Percentiles rank a stretch among this genome's conserved stretches.
Conservation (phyloP, 2,329 filamentous ascomycete genomes). For the Aspergillus nomiae region DNA sequence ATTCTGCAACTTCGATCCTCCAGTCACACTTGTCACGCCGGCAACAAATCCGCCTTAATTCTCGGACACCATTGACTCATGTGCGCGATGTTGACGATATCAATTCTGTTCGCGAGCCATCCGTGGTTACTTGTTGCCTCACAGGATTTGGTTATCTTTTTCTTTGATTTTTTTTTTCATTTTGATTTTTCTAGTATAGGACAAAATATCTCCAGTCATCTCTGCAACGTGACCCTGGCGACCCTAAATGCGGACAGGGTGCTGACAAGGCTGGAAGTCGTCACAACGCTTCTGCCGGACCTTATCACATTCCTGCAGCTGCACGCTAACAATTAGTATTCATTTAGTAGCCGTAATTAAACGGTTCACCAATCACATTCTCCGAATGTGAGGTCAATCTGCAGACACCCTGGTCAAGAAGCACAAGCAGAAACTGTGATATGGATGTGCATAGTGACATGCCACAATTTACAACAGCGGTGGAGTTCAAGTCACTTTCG, state of each 20-base stretch:
- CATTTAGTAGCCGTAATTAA: background rate
- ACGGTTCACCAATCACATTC: slow-evolving; percentile 2
- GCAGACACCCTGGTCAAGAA: slow-evolving; percentile 7
- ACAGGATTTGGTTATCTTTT: too few relatives aligned
- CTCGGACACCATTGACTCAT: background rate
- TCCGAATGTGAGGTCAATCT: slow-evolving; percentile 5
- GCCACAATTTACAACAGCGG: background rate
- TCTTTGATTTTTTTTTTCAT: background rate
- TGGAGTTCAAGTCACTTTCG: background rate
- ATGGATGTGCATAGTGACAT: background rate
- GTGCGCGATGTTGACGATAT: too few relatives aligned
- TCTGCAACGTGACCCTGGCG: background rate
- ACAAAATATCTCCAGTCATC: background rate
- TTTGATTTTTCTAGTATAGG: background rate
- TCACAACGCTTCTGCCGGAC: slow-evolving; percentile 15
- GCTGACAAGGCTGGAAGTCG: background rate
- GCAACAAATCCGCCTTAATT: background rate
- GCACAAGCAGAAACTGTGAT: slow-evolving; percentile 8
- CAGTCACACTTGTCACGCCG: slow-evolving; percentile 21
- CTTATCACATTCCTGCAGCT: slow-evolving; percentile 23
- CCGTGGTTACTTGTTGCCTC: too few relatives aligned
- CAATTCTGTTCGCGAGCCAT: too few relatives aligned
- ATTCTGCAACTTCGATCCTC: slow-evolving; percentile 19
- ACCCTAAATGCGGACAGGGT: background rate
- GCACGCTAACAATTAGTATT: slow-evolving; percentile 13